Base-by-base conservation (phyloP, 2,329 filamentous ascomycete species). In the Xylaria sp. region DNA sequence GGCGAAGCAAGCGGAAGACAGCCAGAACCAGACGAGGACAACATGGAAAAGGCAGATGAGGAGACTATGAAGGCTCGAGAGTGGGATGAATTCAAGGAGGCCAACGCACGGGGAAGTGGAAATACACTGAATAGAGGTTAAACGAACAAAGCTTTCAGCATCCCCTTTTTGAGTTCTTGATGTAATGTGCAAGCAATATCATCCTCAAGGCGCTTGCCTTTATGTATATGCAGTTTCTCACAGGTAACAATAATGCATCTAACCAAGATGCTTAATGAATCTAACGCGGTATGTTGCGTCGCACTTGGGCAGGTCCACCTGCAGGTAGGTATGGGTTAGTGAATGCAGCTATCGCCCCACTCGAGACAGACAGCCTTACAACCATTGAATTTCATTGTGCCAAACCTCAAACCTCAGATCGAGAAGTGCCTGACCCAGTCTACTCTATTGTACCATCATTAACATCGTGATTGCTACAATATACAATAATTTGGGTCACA, bases 51-150 rank as follows among this genome's bases (percentile, higher is more conserved):
- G 76, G 93, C 90, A 6, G 96, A 99, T 78, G 88, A 88, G 63
- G 96, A 95, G 81, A 98, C 92, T 4, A 91, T 96, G 86, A 99
- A 98, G 83, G 94, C 94, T 36, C 86, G 96, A 68, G 90, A 91
- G 69, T 99, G 96, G 96, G 96, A 99, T 81, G 95, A 99, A 77
- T 99, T 91, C 78, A 91, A 87, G 31, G 96, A 99, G 79, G 89
- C 91, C 2, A 97, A 99, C 78, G 92, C 93, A 1, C 93, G 91
- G 78, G 93, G 93, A 0, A 88, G 90, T 42, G 93, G 93, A 4
- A 97, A 97, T 78, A 96, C 93, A 1, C 80, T 96, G 70, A 96
- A 97, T 80, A 89, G 91, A 82, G 93, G 93, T 23, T 79, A 72
- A 66, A 46, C 31, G 15, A 46, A 42, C 2, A 17, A 49, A n/a